Percentiles rank a stretch among this genome's conserved stretches.
phyloP scores from a whole-genome alignment of 2,329 filamentous ascomycete genomes.

The Hypoxylon sp. region DNA sequence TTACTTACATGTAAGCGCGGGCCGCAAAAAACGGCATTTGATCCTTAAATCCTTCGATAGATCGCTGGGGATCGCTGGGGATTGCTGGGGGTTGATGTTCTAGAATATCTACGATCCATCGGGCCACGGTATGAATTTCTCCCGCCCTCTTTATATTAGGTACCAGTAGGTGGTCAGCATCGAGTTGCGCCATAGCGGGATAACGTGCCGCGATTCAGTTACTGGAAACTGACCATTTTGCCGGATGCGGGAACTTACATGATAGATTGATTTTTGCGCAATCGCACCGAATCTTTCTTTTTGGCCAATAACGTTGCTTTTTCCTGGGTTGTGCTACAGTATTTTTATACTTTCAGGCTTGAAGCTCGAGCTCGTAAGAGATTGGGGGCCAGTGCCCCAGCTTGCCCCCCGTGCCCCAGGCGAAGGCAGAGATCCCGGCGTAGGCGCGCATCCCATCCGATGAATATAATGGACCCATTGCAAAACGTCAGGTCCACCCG shows the following conservation, averaged over 20 bases:
- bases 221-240: conserved; percentile 34
- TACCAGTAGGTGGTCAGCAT: conserved; percentile 5
- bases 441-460: conserved; percentile 24
- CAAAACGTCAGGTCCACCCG: conserved; percentile 24
- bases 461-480: conserved; percentile 17
- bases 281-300: conserved; percentile 16
- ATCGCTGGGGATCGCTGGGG: conserved; percentile 6
- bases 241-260: conserved; percentile 36
- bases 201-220: conserved; percentile 33
- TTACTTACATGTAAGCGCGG: conserved; percentile 16
- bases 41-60: conserved; percentile 17
- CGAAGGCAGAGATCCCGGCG: conserved; percentile 24
- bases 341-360: conserved; percentile 9
- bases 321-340: conserved; percentile 10
- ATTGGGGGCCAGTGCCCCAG: conserved; percentile 5
- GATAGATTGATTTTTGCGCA: conserved; percentile 26
- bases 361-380: conserved; percentile 5
- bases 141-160: conserved; percentile 17
- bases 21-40: conserved; percentile 25
- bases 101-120: conserved; percentile 26
- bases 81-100: conserved; percentile 20
- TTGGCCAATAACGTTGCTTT: conserved; percentile 12
- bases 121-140: conserved; percentile 19
- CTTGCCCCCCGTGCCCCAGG: conserved; percentile 4
- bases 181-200: conserved; percentile 27